phyloP scores from a whole-genome alignment of 768 basidiomycete genomes.

The Leccinum obscurum region DNA sequence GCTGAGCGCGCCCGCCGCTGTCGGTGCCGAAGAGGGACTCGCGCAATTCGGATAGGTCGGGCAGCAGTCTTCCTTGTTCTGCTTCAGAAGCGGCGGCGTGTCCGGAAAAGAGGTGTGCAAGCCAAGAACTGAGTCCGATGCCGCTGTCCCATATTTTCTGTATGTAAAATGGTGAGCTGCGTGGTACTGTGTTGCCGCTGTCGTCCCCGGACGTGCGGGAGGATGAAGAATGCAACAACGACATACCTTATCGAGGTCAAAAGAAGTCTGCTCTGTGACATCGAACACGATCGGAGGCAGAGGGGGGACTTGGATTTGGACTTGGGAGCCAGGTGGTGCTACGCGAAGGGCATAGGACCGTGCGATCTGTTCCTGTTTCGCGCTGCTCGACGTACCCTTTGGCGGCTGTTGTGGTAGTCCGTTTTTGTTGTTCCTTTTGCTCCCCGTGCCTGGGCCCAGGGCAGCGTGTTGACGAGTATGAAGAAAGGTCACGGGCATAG shows the following conservation, averaged over 20 bases:
- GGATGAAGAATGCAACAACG: neutral
- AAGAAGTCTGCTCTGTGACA: conserved; percentile 80
- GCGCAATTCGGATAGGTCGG: conserved; percentile 28
- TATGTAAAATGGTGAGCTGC: neutral
- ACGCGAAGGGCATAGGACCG: conserved; percentile 19
- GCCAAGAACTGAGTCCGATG: conserved; percentile 80
- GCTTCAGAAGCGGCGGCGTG: neutral
- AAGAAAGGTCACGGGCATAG: conserved; percentile 58
- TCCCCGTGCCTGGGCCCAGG: neutral
- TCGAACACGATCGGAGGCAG: conserved; percentile 34
- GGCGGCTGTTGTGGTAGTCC: neutral
- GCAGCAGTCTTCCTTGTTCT: conserved; percentile 2
- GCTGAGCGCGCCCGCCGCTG: conserved; percentile 22
- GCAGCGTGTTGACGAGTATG: conserved; percentile 28
- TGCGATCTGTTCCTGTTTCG: conserved; percentile 70
- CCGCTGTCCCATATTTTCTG: conserved; percentile 99
- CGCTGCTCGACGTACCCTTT: conserved; percentile 14
- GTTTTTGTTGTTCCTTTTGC: neutral
- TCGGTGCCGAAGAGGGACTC: conserved; percentile 42
- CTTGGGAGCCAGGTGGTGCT: neutral
- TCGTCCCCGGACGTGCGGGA: neutral
- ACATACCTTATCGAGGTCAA: conserved; percentile 89
- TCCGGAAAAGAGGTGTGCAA: conserved; percentile 41
- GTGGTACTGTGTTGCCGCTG: neutral
- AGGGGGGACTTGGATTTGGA: neutral